These are phyloP conservation scores for Leucocoprinus leucothites DNA, from an alignment of 768 basidiomycete genomes.

Conservation along the genomic window DNA sequence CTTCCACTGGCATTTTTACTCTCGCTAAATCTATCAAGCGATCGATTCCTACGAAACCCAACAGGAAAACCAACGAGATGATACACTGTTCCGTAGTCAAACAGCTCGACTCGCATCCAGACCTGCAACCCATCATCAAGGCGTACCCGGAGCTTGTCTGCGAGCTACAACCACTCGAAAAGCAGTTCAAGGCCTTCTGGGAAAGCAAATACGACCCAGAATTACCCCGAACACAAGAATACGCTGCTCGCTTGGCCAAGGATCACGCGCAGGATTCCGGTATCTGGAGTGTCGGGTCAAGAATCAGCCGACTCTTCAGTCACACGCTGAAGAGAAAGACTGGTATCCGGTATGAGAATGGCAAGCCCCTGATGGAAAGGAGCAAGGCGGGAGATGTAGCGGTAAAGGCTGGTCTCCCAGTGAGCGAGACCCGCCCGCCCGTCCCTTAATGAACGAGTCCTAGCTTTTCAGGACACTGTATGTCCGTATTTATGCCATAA, in stretches of 20 bases:
- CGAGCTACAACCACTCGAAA: slow-evolving; percentile 49
- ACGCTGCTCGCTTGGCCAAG: slow-evolving; percentile 15
- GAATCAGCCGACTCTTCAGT: background rate
- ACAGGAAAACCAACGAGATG: slow-evolving; percentile 52
- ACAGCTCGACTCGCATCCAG: slow-evolving; percentile 33
- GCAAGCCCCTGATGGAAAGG: background rate
- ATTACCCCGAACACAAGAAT: slow-evolving; percentile 18
- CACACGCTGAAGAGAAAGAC: background rate
- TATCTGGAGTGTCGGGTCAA: slow-evolving; percentile 7
- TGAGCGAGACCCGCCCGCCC: slow-evolving; percentile 3
- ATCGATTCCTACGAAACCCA: slow-evolving; percentile 38
- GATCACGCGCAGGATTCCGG: slow-evolving; percentile 8
- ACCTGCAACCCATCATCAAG: slow-evolving; percentile 32
- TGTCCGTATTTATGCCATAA: too few relatives aligned
- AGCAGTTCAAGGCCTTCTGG: slow-evolving; percentile 47
- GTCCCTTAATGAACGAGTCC: background rate
- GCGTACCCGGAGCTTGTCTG: slow-evolving; percentile 43
- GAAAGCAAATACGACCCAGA: slow-evolving; percentile 27
- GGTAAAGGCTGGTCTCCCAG: slow-evolving; percentile 6
- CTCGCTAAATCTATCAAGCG: slow-evolving; percentile 45
- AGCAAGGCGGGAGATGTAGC: background rate
- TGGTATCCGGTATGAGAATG: background rate
- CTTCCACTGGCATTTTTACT: slow-evolving; percentile 51
- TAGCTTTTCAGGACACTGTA: background rate
- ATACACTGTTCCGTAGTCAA: slow-evolving; percentile 60